Conservation (phyloP, 495 filamentous ascomycete genomes). For the Neurospora tetrasperma region DNA sequence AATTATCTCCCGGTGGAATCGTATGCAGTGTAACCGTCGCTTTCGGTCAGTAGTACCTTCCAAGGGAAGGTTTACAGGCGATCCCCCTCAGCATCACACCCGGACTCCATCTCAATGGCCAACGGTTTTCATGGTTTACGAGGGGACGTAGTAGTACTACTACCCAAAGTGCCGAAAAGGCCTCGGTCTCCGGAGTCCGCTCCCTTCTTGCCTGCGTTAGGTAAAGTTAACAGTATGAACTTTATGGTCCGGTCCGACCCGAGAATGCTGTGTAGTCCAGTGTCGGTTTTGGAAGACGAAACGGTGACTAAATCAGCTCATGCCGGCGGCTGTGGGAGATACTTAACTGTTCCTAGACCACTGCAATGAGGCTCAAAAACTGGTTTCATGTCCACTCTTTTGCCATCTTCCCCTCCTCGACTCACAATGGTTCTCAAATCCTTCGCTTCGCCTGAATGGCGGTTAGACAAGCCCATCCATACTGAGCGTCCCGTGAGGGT, state of each 20-base stretch:
- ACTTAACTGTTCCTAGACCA: neutral
- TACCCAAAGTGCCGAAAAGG: too few species aligned
- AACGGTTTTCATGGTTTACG: neutral
- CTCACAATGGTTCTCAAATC: neutral
- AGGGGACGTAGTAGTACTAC: neutral
- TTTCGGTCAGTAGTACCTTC: neutral
- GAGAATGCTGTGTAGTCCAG: neutral
- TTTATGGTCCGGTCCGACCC: neutral
- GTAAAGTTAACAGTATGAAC: neutral
- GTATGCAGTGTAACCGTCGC: neutral
- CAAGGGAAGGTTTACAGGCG: neutral
- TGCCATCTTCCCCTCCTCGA: neutral
- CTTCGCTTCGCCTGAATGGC: neutral
- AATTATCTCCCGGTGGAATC: neutral
- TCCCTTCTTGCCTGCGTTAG: neutral
- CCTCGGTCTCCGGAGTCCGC: too few species aligned
- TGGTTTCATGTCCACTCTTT: neutral
- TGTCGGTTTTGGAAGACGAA: neutral
- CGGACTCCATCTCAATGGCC: neutral
- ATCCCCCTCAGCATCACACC: neutral
- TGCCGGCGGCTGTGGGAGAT: neutral
- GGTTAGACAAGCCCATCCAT: neutral
- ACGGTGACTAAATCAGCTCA: neutral
- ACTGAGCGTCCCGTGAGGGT: slow-evolving; percentile 3
- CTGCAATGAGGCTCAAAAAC: neutral